Evolutionary conservation across 495 filamentous ascomycete species (phyloP), one percentile per base, ranked within the genome.

Genomic region (Trichoderma erinaceum): DNA sequence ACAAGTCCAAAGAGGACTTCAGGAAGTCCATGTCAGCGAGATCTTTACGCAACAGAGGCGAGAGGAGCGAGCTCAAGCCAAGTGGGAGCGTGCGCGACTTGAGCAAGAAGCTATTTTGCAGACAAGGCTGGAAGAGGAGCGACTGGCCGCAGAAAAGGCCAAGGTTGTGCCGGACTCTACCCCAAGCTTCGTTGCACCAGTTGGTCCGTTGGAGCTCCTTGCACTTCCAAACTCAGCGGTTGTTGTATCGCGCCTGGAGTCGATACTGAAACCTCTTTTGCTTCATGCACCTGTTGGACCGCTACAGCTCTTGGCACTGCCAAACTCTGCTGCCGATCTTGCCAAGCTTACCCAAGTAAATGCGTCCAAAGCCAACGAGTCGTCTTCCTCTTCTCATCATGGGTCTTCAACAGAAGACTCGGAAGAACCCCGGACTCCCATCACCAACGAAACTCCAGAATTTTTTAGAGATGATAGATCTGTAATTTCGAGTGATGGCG

Each of bases 41-140:
- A 89, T 95, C 67, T 76, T 86, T 52, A 98, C 93, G n/a, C 83
- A 83, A 27, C 79, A 86, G 58, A 81, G 95, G 66, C 86, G 95
- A 70, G 85, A 88, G 56, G 92, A 97, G 75, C 86, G 95, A 29
- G 88, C 87, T 70, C 83, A 89, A 73, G 86, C 91, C 75, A 99
- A 99, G 77, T 85, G 92, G 74, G 92, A 97, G 73, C 82, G 95
- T 73, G 96, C 96, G n/a, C 85, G 88, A 70, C 86, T 86, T 65
- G 91, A 98, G 74, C 85, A 88, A 70, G 86, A 96, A 72, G 87
- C 86, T 15, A 89, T 97, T 71, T 88, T 94, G 68, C 80, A 86
- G 73, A 89, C 88, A 73, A 77, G 89, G 21, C 82, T 80, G 52
- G 84, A 86, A 25, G 91, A 92, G 73, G 83, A 83, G 44, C 78